Evolutionary conservation across 2,329 filamentous ascomycete species (phyloP), one percentile per base, ranked within the genome.

Genomic region (Rhynchosporium graminicola): DNA sequence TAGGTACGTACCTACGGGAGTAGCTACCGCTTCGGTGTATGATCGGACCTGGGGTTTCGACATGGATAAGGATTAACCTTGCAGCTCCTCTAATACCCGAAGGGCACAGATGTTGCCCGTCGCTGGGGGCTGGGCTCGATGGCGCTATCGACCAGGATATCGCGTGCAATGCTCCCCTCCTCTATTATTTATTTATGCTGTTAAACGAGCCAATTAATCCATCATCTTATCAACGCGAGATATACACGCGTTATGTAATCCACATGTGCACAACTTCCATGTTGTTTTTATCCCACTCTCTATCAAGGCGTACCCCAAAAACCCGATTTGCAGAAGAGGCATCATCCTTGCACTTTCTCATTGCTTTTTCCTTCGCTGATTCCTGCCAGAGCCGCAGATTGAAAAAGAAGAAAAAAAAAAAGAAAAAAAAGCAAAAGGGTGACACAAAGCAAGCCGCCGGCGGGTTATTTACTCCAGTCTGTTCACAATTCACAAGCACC

Each of bases 31-130:
- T 29, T 47, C 55, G 26, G 63, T 36, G 33, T 56, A 47, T 62
- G 63, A 64, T 64, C 62, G 36, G 55, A 52, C 46, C 60, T 40
- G 52, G 60, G 60, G 52, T 59, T 29, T 45, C 20, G 56, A 54
- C 57, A 56, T 20, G 59, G 59, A 45, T 33, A 47, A 46, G 54
- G 63, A 64, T 65, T 65, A 59, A 65, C 63, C 60, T 58, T 65
- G 63, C 62, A 61, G 38, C 62, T 58, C 13, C 40, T 45, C 57
- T 55, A 57, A 59, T 55, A 62, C 57, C 62, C 62, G 62, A 61
- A 60, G 54, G 33, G 50, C 62, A 61, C 56, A 58, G 59, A 61
- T 61, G 46, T 54, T 61, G 38, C 29, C 54, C 29, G 50, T 40
- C 29, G 58, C 43, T 55, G 10, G 20, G 20, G 20, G 20, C 20